Percentiles rank a stretch among this genome's conserved stretches.
These are phyloP conservation scores for Platismatia glauca DNA, from an alignment of 495 filamentous ascomycete species.

Conservation along the genomic window DNA sequence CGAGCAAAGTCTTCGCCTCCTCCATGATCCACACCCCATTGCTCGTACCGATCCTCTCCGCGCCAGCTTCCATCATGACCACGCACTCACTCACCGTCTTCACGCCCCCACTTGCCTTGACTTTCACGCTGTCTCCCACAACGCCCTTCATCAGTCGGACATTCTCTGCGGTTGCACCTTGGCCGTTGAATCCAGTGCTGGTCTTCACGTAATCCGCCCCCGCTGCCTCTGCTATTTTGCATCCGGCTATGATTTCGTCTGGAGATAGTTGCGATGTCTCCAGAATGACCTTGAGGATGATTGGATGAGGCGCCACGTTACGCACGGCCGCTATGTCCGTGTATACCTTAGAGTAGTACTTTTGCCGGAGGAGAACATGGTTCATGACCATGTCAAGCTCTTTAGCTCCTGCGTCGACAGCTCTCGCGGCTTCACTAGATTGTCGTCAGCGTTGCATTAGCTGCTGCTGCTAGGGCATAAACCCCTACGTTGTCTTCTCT, in stretches of 20 bases:
- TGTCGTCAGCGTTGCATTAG: slow-evolving; percentile 16
- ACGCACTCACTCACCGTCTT: slow-evolving; percentile 43
- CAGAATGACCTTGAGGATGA: slow-evolving; percentile 55
- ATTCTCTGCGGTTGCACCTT: slow-evolving; percentile 46
- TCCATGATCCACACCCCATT: slow-evolving; percentile 49
- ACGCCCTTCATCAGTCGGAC: slow-evolving; percentile 50
- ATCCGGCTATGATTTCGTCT: slow-evolving; percentile 50
- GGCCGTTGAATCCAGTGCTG: slow-evolving; percentile 57
- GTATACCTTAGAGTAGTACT: slow-evolving; percentile 45
- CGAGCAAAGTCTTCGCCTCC: slow-evolving; percentile 26
- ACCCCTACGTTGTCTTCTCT: slow-evolving; percentile 39
- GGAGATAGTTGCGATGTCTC: slow-evolving; percentile 52
- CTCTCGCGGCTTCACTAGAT: slow-evolving; percentile 45
- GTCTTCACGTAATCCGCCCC: slow-evolving; percentile 62
- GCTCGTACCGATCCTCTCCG: slow-evolving; percentile 55
- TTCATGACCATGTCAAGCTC: slow-evolving; percentile 67
- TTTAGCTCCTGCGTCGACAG: slow-evolving; percentile 47
- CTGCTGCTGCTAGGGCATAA: background rate
- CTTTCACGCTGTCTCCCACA: slow-evolving; percentile 37
- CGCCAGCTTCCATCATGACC: slow-evolving; percentile 55
- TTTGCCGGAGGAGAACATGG: slow-evolving; percentile 42
- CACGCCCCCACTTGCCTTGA: slow-evolving; percentile 62
- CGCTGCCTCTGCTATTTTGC: slow-evolving; percentile 48
- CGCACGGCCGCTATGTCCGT: slow-evolving; percentile 49
- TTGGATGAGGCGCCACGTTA: slow-evolving; percentile 39